Base-by-base conservation (phyloP, 352 stramenopile species). In the Pythium monospermum region DNA sequence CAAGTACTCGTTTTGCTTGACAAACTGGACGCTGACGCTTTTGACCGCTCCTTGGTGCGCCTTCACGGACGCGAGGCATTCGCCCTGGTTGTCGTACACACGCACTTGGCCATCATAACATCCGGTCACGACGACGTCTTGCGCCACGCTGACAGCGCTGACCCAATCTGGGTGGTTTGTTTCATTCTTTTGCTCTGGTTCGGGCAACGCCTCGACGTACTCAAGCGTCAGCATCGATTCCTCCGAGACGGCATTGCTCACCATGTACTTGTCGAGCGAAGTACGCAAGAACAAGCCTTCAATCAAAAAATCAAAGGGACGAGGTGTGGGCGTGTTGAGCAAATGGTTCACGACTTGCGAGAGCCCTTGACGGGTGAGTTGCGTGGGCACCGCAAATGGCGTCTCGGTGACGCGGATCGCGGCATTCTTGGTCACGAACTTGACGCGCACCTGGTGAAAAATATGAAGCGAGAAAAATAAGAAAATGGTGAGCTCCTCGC, bases 341-440 rank as follows among this genome's bases (percentile, higher is more conserved):
- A 96, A 51, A 52, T 96, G 86, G 69, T 96, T 96, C 15, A 96
- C 76, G 23, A 96, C 80, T 58, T 96, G 82, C 30, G 84, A 95
- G 38, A 96, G 76, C 0, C 84, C 83, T 31, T 88, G 82, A 6
- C 86, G 79, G 45, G 69, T 80, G 23, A 95, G 71, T 3, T 66
- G 79, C 57, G 74, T 83, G 12, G 86, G 86, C 35, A 96, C 84
- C 5, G 86, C 86, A 55, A 96, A 92, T 49, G 86, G 83, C 49
- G 84, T 93, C 67, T 96, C 84, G 5, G 86, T 95, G 25, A 96
- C 86, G 51, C 84, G 76, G 61, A 96, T 90, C 26, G 82, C 69
- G 25, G 66, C 71, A 69, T 95, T 76, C 57, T 94, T 91, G 23
- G 86, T 96, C 42, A 95, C 76, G 61, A 96, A 96, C 51, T 94